Evolutionary conservation across 139 green algal genomes (phyloP), one percentile per base, ranked within the genome.

Genomic region (Chlorella sp.): DNA sequence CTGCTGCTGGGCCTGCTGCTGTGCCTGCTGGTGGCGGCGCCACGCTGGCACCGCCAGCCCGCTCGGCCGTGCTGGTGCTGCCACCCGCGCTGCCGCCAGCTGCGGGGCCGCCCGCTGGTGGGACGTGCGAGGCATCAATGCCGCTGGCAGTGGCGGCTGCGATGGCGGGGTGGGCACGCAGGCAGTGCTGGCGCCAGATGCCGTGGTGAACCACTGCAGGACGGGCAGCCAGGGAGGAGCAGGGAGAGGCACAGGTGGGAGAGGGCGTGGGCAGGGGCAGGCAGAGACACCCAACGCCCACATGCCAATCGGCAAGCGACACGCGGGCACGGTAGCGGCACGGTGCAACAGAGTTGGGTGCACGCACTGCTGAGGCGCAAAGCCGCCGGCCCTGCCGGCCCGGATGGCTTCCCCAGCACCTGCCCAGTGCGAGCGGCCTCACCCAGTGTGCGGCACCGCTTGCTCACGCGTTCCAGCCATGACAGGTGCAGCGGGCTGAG

Each of bases 141-240:
- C 3, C 3, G 37, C 3, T 2, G 30, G 34, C 73, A 40, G 68
- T 39, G 0, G 68, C 84, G 2, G 77, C 22, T 1, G 68, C 68
- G 0, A 88, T 40, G 4, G 84, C 68, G 11, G 84, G 84, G 76
- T 86, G 86, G 12, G 79, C 71, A n/a, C 22, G 2, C 36, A 79
- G 36, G 77, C 86, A 90, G 60, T 42, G 73, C 60, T 40, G 3
- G 28, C 64, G 75, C 86, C 86, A 90, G 16, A 90, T 37, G 36
- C 66, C 34, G 26, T 79, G 76, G 5, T 66, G 18, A 3, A 85
- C 60, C 2, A 90, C 86, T 90, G 77, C 86, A 85, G 16, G 53
- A 28, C 37, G 60, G 30, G 30, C 11, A 24, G 21, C 11, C 21
- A 18, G 64, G 64, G 21, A 71, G 64, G 64, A 19, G n/a, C 7